Evolutionary conservation across 257 asterid species (phyloP).

Genomic region (Fraxinus anomala): DNA sequence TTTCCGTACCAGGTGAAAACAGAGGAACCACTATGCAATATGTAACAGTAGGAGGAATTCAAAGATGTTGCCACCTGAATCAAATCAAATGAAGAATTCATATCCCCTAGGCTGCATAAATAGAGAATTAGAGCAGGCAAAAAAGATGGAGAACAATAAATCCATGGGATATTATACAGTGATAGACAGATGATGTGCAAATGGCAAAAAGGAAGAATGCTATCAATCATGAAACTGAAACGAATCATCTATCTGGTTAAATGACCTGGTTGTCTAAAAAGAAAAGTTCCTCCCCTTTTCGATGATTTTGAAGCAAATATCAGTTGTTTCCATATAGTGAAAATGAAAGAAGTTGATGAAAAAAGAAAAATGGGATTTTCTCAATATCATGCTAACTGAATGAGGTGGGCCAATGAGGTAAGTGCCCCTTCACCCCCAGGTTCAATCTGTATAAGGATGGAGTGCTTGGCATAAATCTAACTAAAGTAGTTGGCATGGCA

Average conservation of each 20-base stretch:
- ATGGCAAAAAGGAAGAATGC: too few relatives aligned
- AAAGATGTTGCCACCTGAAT: conserved; percentile 88
- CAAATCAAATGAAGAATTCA: conserved; percentile 24
- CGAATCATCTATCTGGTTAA: too few relatives aligned
- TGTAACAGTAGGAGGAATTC: conserved; percentile 91
- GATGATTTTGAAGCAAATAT: too few relatives aligned
- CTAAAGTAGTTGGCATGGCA: not conserved
- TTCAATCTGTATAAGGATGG: not conserved
- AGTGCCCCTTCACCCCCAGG: not conserved
- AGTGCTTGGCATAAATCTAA: not conserved
- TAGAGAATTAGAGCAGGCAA: not conserved
- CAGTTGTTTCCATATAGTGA: not conserved
- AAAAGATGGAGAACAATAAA: conserved; percentile 6
- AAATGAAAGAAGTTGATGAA: not conserved
- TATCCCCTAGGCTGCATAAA: conserved; percentile 22
- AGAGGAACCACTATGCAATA: conserved; percentile 77
- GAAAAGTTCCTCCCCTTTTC: too few relatives aligned
- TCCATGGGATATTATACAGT: too few relatives aligned
- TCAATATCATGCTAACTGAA: not conserved
- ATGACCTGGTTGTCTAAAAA: too few relatives aligned
- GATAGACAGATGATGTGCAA: too few relatives aligned
- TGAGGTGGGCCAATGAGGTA: not conserved
- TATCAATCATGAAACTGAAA: too few relatives aligned
- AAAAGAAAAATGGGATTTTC: not conserved
- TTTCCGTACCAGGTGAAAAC: conserved; percentile 89